Percentiles rank a stretch among this genome's conserved stretches.
These are phyloP conservation scores for Neurospora sp. DNA, from an alignment of 495 filamentous ascomycete genomes.

Conservation along the genomic window DNA sequence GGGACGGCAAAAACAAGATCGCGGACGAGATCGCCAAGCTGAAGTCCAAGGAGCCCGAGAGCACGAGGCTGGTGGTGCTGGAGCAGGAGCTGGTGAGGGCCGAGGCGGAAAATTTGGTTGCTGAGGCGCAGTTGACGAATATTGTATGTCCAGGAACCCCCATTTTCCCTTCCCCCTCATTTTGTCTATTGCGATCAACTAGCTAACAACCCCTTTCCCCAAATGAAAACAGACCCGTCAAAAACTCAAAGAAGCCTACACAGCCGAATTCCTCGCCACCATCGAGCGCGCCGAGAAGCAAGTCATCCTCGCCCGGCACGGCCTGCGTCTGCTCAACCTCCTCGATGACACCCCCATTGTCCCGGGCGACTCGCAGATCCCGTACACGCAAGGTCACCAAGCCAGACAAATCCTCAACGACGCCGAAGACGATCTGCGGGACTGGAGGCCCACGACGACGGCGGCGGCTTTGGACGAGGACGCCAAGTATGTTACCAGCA, in stretches of 20 bases:
- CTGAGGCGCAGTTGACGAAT: conserved; percentile 93
- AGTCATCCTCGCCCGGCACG: conserved; percentile 81
- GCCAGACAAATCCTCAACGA: conserved; percentile 84
- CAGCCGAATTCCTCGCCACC: conserved; percentile 71
- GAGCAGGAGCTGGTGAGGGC: conserved; percentile 95
- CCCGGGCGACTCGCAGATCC: conserved; percentile 63
- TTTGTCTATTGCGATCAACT: too few relatives aligned
- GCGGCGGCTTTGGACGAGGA: neutral
- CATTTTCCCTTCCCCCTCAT: neutral
- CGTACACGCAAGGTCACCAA: conserved; percentile 52
- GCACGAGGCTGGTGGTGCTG: conserved; percentile 60
- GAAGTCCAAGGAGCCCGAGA: conserved; percentile 80
- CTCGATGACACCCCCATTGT: conserved; percentile 89
- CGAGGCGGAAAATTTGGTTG: conserved; percentile 90
- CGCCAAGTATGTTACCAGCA: neutral
- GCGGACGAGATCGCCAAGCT: conserved; percentile 81
- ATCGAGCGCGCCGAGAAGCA: conserved; percentile 97
- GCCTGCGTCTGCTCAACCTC: conserved; percentile 69
- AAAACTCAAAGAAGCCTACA: conserved; percentile 90
- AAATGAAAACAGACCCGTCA: conserved; percentile 55
- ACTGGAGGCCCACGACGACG: conserved; percentile 43
- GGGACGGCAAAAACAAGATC: conserved; percentile 75
- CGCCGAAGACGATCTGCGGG: conserved; percentile 74
- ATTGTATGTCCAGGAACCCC: conserved; percentile 44
- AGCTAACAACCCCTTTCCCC: neutral